These are phyloP conservation scores for Mycena rosella DNA, from an alignment of 768 basidiomycete genomes.

Conservation along the genomic window DNA sequence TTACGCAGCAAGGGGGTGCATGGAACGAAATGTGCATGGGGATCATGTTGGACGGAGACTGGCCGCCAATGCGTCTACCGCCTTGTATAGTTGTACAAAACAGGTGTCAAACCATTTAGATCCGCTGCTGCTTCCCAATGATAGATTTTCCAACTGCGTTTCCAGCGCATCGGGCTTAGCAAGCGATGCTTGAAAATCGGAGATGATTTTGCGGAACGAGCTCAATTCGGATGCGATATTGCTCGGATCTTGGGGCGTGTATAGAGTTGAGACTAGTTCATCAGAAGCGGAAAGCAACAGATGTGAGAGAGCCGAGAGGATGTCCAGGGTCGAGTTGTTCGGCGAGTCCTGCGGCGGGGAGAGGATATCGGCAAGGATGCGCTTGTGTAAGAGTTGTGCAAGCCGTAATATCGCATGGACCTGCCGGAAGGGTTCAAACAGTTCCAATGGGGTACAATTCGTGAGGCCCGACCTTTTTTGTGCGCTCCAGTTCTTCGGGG, in stretches of 20 bases:
- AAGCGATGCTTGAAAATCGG: conserved; percentile 50
- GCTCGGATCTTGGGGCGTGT: conserved; percentile 68
- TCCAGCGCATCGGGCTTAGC: conserved; percentile 41
- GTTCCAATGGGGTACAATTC: not conserved
- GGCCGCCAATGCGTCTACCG: conserved; percentile 46
- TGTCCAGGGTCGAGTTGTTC: conserved; percentile 57
- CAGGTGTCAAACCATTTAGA: conserved; percentile 76
- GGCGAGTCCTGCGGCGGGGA: conserved; percentile 44
- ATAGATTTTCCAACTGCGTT: conserved; percentile 46
- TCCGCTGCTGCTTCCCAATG: conserved; percentile 50
- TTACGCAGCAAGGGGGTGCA: conserved; percentile 30
- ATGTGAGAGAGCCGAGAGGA: conserved; percentile 63
- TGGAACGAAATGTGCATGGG: conserved; percentile 14
- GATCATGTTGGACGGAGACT: conserved; percentile 41
- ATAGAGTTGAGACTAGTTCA: conserved; percentile 75
- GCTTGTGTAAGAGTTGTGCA: conserved; percentile 72
- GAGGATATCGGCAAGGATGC: conserved; percentile 66
- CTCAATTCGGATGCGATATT: conserved; percentile 56
- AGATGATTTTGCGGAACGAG: conserved; percentile 52
- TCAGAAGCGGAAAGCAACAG: conserved; percentile 68
- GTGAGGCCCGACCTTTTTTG: conserved; percentile 65
- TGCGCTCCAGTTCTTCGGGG: conserved; percentile 63
- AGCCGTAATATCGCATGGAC: conserved; percentile 72
- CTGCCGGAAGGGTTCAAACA: conserved; percentile 50
- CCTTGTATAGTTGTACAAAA: conserved; percentile 70